Conservation (phyloP, 2,329 filamentous ascomycete genomes). For the Exophiala sideris region DNA sequence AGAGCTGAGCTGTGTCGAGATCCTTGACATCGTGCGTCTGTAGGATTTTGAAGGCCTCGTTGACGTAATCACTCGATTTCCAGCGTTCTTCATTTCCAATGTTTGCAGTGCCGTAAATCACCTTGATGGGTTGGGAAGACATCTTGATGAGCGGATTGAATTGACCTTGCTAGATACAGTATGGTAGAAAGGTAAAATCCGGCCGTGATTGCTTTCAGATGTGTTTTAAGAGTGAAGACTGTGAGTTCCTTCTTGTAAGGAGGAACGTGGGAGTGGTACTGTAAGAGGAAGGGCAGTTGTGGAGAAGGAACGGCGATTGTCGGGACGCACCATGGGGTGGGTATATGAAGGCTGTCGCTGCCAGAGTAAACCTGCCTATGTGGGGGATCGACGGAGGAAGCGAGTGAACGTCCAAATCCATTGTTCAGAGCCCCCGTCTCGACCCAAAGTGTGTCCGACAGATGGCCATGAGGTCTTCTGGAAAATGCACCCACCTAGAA, state of each 20-base stretch:
- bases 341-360: too few species aligned
- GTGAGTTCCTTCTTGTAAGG: too few species aligned
- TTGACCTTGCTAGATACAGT: too few species aligned
- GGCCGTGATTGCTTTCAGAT: neutral
- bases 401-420: too few species aligned
- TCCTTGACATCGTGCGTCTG: constrained; percentile 17
- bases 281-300: neutral
- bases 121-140: constrained; percentile 13
- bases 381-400: too few species aligned
- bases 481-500: too few species aligned
- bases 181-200: neutral
- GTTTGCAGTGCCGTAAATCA: constrained; percentile 20
- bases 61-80: constrained; percentile 5
- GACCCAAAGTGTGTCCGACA: too few species aligned
- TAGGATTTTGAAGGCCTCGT: constrained; percentile 18
- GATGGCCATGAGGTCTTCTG: too few species aligned
- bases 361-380: too few species aligned
- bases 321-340: too few species aligned
- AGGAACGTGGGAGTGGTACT: neutral
- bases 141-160: constrained; percentile 2
- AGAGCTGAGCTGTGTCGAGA: constrained; percentile 31
- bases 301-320: neutral
- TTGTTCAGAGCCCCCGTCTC: too few species aligned
- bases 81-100: constrained; percentile 19
- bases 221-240: neutral